A percentile compares a stretch with the other conserved stretches of the same genome.
These are phyloP conservation scores for Botrytis galanthina DNA, from an alignment of 2,329 filamentous ascomycete species.

Conservation along the genomic window DNA sequence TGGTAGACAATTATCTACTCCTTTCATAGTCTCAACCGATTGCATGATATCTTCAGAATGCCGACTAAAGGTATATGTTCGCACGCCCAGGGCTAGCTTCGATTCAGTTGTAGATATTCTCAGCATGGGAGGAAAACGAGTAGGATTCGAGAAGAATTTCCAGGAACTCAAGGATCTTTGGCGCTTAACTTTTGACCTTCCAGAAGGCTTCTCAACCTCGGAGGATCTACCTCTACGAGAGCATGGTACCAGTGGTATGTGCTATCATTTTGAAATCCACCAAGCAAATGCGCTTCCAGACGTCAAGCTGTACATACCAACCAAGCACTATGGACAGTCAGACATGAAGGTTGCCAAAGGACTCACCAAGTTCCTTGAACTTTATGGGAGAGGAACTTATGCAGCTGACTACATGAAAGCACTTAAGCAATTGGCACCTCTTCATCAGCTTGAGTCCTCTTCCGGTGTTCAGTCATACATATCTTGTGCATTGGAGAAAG, in stretches of 20 bases:
- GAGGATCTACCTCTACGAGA: background rate
- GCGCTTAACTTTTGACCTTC: background rate
- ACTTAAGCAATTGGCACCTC: background rate
- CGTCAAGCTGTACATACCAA: conserved; percentile 6
- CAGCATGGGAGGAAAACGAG: background rate
- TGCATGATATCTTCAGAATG: conserved; percentile 3
- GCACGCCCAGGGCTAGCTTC: conserved; percentile 3
- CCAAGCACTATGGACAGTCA: background rate
- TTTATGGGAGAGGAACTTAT: background rate
- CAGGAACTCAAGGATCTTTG: conserved; percentile 2
- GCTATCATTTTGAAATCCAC: conserved; percentile 4
- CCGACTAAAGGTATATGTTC: conserved; percentile 2
- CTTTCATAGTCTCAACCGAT: conserved; percentile 4
- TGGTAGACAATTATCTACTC: background rate
- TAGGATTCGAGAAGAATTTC: background rate
- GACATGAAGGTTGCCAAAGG: background rate
- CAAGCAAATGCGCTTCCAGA: conserved; percentile 6
- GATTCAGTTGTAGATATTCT: conserved; percentile 5
- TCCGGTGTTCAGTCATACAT: conserved; percentile 2
- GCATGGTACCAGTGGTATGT: conserved; percentile 1
- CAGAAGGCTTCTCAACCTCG: background rate
- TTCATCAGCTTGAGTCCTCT: conserved; percentile 8
- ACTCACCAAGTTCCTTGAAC: background rate
- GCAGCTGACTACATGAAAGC: background rate
- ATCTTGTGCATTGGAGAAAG: conserved; percentile 1